These are phyloP conservation scores for Fomitopsis betulina DNA, from an alignment of 1,284 basidiomycete species.

Conservation along the genomic window DNA sequence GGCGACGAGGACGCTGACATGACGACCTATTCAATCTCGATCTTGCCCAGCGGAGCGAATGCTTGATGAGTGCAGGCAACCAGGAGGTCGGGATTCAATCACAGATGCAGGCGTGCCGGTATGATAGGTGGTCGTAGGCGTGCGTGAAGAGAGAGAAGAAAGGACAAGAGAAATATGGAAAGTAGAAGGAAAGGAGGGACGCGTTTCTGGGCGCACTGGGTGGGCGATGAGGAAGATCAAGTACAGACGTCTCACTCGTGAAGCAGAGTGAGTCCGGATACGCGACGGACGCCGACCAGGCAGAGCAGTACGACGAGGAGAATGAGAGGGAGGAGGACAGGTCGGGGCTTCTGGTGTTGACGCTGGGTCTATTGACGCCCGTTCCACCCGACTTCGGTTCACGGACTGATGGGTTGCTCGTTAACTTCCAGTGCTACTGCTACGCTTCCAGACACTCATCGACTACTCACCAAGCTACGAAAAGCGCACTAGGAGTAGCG, in stretches of 20 bases:
- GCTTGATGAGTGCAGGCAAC: background rate
- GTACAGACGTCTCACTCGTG: constrained; percentile 6
- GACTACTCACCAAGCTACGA: no score
- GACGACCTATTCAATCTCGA: background rate
- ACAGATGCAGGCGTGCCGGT: constrained; percentile 7
- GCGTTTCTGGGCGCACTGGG: constrained; percentile 7
- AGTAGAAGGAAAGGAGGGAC: background rate
- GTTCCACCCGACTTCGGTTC: background rate
- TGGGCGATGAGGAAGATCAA: background rate
- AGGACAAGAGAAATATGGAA: constrained; percentile 3
- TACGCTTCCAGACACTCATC: no score
- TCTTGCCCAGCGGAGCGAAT: constrained; percentile 14
- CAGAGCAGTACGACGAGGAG: constrained; percentile 6
- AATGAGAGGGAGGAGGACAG: background rate
- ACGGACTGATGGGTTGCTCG: no score
- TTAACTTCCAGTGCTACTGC: no score
- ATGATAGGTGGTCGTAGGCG: background rate
- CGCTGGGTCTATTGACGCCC: background rate
- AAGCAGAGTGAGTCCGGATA: constrained; percentile 3
- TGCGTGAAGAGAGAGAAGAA: background rate
- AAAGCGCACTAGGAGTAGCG: no score
- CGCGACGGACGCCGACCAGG: constrained; percentile 7
- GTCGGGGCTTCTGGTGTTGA: background rate
- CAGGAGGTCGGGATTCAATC: background rate
- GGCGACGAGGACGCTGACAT: constrained; percentile 23